Percentiles rank a stretch among this genome's conserved stretches.
phyloP scores from a whole-genome alignment of 257 asterid species.

The Nemophila menziesii region DNA sequence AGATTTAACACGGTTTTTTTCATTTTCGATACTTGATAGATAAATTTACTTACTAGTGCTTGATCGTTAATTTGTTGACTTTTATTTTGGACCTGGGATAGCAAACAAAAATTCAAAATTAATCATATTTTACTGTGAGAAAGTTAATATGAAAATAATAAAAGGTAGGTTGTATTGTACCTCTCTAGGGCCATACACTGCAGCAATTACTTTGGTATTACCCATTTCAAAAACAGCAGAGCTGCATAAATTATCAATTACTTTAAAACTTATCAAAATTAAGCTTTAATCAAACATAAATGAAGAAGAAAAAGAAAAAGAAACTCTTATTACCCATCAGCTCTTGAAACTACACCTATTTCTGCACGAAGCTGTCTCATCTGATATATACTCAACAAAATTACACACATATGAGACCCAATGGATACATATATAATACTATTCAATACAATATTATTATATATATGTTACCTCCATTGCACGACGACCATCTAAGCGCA shows the following conservation, averaged over 20 bases:
- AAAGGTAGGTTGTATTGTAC: too few relatives aligned
- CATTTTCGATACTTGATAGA: conserved; percentile 6
- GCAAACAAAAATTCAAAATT: neutral
- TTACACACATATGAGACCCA: too few relatives aligned
- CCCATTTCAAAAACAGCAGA: conserved; percentile 97
- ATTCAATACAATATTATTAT: too few relatives aligned
- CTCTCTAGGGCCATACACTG: conserved; percentile 97
- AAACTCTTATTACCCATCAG: conserved; percentile 56
- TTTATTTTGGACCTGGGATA: conserved; percentile 61
- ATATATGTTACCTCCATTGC: conserved; percentile 56
- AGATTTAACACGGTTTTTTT: neutral
- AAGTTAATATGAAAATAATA: neutral
- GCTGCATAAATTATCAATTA: conserved; percentile 29
- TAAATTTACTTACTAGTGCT: conserved; percentile 61
- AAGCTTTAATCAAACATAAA: conserved; percentile 1
- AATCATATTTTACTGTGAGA: neutral
- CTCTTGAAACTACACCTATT: conserved; percentile 76
- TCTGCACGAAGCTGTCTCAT: conserved; percentile 93
- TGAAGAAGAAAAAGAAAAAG: neutral
- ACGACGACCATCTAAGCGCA: conserved; percentile 93
- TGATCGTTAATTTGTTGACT: conserved; percentile 72
- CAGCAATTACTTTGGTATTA: conserved; percentile 94
- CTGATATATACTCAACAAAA: conserved; percentile 22
- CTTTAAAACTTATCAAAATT: conserved; percentile 5
- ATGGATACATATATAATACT: too few relatives aligned